Conservation (phyloP, 1,284 basidiomycete species). For the Cryptococcus hybrid region DNA sequence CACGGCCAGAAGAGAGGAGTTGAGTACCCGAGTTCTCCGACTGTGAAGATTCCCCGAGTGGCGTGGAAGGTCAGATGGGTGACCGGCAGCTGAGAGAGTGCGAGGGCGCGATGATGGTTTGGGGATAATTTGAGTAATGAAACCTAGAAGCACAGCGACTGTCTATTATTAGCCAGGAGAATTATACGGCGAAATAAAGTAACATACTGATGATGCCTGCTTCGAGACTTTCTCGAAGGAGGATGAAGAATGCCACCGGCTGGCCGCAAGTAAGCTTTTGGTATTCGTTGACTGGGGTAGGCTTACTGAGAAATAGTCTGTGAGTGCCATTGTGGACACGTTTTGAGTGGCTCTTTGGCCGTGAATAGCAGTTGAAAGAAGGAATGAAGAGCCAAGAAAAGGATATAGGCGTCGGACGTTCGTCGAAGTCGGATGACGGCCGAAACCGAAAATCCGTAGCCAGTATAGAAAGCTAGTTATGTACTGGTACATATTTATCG, state of each 20-base stretch:
- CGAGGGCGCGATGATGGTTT: slow-evolving; percentile 6
- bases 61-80: background rate
- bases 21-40: slow-evolving; percentile 6
- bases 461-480: too few relatives aligned
- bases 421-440: background rate
- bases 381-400: background rate
- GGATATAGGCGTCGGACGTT: background rate
- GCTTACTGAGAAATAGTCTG: slow-evolving; percentile 17
- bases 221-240: slow-evolving; percentile 79
- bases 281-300: background rate
- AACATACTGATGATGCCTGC: slow-evolving; percentile 74
- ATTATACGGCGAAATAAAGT: background rate
- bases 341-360: background rate
- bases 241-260: slow-evolving; percentile 67
- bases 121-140: slow-evolving; percentile 71
- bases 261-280: slow-evolving; percentile 3
- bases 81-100: slow-evolving; percentile 6
- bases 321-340: slow-evolving; percentile 10
- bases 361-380: background rate
- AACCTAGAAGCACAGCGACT: slow-evolving; percentile 73
- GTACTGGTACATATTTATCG: too few relatives aligned
- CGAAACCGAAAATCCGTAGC: background rate
- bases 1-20: slow-evolving; percentile 6
- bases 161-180: background rate
- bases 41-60: slow-evolving; percentile 4